Evolutionary conservation across 192 early-diverging fungal genomes (phyloP), one percentile per base, ranked within the genome.

Genomic region (Linnemannia exigua): DNA sequence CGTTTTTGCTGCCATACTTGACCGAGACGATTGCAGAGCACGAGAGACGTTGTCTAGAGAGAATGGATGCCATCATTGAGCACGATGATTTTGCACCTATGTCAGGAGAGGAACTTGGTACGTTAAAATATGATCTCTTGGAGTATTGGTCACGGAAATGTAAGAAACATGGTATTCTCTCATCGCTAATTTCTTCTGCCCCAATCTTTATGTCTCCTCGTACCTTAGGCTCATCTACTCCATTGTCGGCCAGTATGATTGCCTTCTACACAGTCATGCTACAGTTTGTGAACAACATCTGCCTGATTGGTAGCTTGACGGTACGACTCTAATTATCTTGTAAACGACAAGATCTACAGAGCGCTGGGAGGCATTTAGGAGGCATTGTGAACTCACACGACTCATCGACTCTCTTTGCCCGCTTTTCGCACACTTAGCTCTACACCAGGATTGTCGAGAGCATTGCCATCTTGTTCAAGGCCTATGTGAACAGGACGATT

Each of bases 1-100:
- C 95, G 44, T 84, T 96, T 58, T 93, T 99, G 75, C 88, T 95
- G 75, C 91, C 93, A 0, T 96, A 97, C 71, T 71, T 97, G 41
- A 92, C 92, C 37, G 87, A 89, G 58, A 92, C 94, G 12, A 93
- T 98, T 58, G 88, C 93, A 31, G 90, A 89, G 38, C 95, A 96
- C 84, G 91, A 96, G 68, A 80, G 88, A 6, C 87, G 91, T 8
- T 93, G 92, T 70, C 79, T 92, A 46, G 91, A 93, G 51, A 88
- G 89, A 38, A 90, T 98, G 75, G 89, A 92, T 67, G 91, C 93
- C 67, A 89, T 92, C 25, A 91, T 95, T 41, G 87, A 92, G 67
- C 90, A 91, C 61, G 98, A 99, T 73, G 85, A 84, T 6, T 95
- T 97, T 79, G 81, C 82, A 12, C 85, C 93, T 28, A 90, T 94